phyloP scores from a whole-genome alignment of 768 basidiomycete species.

The Suillus placidus region DNA sequence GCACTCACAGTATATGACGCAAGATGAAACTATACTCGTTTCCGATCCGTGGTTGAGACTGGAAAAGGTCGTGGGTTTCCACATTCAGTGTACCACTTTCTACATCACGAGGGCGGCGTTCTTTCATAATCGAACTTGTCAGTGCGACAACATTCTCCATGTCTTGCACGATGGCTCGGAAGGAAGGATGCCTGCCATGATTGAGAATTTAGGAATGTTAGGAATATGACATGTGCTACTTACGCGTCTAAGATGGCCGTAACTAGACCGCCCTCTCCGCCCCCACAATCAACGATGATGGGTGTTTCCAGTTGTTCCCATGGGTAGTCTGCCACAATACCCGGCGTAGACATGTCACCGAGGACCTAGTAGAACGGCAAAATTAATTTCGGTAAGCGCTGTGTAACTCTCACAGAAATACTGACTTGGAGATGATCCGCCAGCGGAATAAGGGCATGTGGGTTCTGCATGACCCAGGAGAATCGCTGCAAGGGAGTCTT shows the following conservation, averaged over 20 bases:
- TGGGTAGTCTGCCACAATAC: slow-evolving; percentile 43
- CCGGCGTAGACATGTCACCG: slow-evolving; percentile 29
- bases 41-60: slow-evolving; percentile 29
- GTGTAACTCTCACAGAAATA: background rate
- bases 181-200: slow-evolving; percentile 6
- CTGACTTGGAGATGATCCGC: slow-evolving; percentile 8
- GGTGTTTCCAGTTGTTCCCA: slow-evolving; percentile 38
- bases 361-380: background rate
- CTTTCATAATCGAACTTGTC: slow-evolving; percentile 16
- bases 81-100: slow-evolving; percentile 37
- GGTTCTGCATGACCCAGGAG: slow-evolving; percentile 15
- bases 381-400: background rate
- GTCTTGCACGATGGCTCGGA: slow-evolving; percentile 40
- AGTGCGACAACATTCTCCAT: slow-evolving; percentile 29
- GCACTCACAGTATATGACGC: slow-evolving; percentile 8
- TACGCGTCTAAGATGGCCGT: slow-evolving; percentile 41
- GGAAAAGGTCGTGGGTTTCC: slow-evolving; percentile 43
- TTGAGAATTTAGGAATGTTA: background rate
- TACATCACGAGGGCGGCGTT: slow-evolving; percentile 37
- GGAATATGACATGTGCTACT: slow-evolving; percentile 4
- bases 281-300: slow-evolving; percentile 45
- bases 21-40: slow-evolving; percentile 8
- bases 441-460: background rate
- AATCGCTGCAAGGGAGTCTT: slow-evolving; percentile 40
- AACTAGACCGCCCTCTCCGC: slow-evolving; percentile 42